Base-by-base conservation (phyloP, 108 stramenopile species). In the Cyclotella cryptica region DNA sequence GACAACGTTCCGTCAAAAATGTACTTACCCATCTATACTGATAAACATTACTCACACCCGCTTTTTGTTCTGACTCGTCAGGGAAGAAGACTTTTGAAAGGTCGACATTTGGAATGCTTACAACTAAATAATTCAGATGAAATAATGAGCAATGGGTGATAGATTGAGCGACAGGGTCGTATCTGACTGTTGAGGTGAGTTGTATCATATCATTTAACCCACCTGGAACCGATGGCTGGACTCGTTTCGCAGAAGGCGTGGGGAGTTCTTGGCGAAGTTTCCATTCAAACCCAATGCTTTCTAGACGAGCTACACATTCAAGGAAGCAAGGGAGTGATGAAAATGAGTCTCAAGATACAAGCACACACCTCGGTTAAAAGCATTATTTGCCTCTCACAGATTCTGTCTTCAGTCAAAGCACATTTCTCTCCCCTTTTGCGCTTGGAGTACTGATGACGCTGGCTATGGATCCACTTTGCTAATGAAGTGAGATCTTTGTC, bases 271-370 rank as follows among this genome's bases (percentile, higher is more conserved):
- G 58, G 49, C 72, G 60, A 35, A 73, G 29, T 40, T 26, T 45
- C 78, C 78, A 79, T 28, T 72, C 78, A 53, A 79, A 79, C 14
- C 78, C 72, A 29, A 79, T 79, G 51, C 41, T 35, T 15, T 79
- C 72, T 10, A 79, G 65, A 41, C 61, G 30, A 6, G 30, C 61
- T 62, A 30, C 15, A 10, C 55, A 58, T 58, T 58, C 2, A 27
- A 28, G 55, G 9, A 57, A 35, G 6, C 24, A 57, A 22, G 55
- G 3, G 12, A 24, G n/a, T 26, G 24, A 57, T 22, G 24, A 24
- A 21, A 57, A 21, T 22, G 21, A 57, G 55, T 57, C 21, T 7
- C 1, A 3, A 17, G n/a, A 3, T 49, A n/a, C 47, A 49, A n/a
- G 24, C 3, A 58, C 55, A 58, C 55, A 58, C 3, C 55, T 58